phyloP scores from a whole-genome alignment of 106 monocot species.

The Agapanthus africanus region DNA sequence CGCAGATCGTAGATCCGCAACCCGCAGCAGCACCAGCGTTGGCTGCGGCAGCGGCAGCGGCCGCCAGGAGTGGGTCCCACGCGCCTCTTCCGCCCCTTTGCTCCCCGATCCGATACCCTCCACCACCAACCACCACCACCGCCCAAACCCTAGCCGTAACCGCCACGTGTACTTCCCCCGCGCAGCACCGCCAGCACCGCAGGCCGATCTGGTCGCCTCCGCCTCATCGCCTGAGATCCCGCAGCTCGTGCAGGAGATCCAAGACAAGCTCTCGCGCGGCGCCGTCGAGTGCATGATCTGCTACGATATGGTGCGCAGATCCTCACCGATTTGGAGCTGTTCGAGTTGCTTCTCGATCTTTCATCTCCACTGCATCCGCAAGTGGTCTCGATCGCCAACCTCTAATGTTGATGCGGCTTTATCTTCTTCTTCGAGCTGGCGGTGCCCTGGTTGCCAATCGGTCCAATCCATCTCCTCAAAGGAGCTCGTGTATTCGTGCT shows the following conservation, averaged over 20 bases:
- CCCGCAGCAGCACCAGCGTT: constrained; percentile 10
- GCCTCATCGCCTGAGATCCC: constrained; percentile 21
- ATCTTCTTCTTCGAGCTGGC: constrained; percentile 41
- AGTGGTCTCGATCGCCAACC: constrained; percentile 89
- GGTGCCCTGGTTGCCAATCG: constrained; percentile 95
- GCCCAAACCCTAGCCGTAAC: not conserved
- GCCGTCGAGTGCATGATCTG: constrained; percentile 99
- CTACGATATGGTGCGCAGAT: constrained; percentile 83
- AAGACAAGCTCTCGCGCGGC: constrained; percentile 75
- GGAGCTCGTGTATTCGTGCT: constrained; percentile 65
- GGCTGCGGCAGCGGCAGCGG: not conserved
- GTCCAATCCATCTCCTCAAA: constrained; percentile 40
- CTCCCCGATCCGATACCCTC: not conserved
- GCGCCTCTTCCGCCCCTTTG: constrained; percentile 3
- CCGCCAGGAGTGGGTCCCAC: constrained; percentile 55
- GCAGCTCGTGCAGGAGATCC: constrained; percentile 90
- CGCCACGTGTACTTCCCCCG: not conserved
- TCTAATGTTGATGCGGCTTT: constrained; percentile 26
- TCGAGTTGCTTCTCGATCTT: constrained; percentile 94
- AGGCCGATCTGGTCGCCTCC: not conserved
- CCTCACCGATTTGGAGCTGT: constrained; percentile 90
- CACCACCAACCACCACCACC: not conserved
- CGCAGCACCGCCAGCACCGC: not conserved
- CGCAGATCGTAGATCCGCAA: not conserved
- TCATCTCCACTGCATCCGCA: constrained; percentile 84